Base-by-base conservation (phyloP, 257 asterid genomes). In the Fraxinus anomala region DNA sequence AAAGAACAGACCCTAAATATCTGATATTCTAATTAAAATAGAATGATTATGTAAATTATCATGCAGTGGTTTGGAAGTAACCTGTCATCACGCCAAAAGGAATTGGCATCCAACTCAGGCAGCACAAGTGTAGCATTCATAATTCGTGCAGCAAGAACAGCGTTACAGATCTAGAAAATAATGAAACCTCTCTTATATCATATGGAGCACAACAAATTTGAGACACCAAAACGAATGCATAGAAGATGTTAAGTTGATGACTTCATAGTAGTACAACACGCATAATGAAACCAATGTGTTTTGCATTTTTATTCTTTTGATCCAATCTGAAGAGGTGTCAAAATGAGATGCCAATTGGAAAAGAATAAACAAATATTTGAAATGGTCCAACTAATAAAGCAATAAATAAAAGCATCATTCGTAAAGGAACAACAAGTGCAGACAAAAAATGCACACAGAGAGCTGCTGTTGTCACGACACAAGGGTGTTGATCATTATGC, bases 1-100 rank as follows among this genome's bases (percentile, higher is more conserved):
- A 26, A 26, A 26, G 28, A 26, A 26, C 28, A 26, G 0, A 0
- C 28, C 28, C 80, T 30, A 76, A 61, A 49, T 56, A 68, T 66
- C 16, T 77, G 70, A 26, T 73, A 54, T 33, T 70, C 56, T 39
- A 69, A 65, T 68, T 21, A 63, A 56, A 77, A 54, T 49, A 30
- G 56, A 56, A 40, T 82, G 70, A 69, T 26, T 79, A 37, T 80
- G 47, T 28, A 59, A 72, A 80, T 51, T 36, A 61, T 49, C 65
- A 37, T 17, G 47, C 13, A 40, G 42, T 40, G 30, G 4, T 26
- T 49, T 10, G 8, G 69, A 49, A 73, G 65, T 76, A 87, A 95
- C 99, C 98, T 93, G 85, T 93, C 94, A 81, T 95, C 99, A 79
- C 88, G 98, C 99, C 99, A 93, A 86, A 91, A 95, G 75, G 99